Base-by-base conservation (phyloP, 495 filamentous ascomycete species). In the Neohortaea acidophila region DNA sequence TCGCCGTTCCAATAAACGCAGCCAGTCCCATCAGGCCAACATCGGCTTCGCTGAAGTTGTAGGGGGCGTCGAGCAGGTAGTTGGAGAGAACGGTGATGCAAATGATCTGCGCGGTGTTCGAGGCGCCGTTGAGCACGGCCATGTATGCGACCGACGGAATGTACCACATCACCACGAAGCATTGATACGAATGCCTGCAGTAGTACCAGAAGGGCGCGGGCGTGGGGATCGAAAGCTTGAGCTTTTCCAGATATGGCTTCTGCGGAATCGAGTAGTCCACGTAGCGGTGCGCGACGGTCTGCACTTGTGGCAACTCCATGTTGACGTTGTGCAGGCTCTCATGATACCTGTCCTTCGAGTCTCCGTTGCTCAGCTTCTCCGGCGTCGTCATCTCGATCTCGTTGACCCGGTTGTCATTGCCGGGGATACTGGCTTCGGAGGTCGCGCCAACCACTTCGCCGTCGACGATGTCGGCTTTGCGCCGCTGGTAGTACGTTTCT, bases 21-120 rank as follows among this genome's bases (percentile, higher is more conserved):
- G 72, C 64, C 2, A 79, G 36, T 39, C 78, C 79, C 36, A 62
- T 66, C 6, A 78, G 52, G 8, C 76, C 75, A 26, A 79, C 74
- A 51, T 75, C 72, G 2, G 71, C 69, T 2, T 73, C 61, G 5
- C 60, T 59, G 30, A 62, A 66, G 36, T 69, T 68, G 41, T 81
- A 81, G 0, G 76, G 72, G 6, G 59, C 42, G 12, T 51, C 60
- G n/a, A n/a, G n/a, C n/a, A 10, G 65, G 62, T 3, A 79, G 59
- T 38, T 77, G 72, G 7, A 77, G 60, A 0, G 73, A 78, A 79
- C 71, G 48, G 78, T 77, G 60, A 78, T 78, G 56, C 71, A 70
- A 21, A 77, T 61, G 20, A 79, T 62, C 39, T 70, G 73, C 2
- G 64, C 69, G 1, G 75, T 75, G 48, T 79, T 79, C 7, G 66